Base-by-base conservation (phyloP, 2,329 filamentous ascomycete genomes). In the Paecilomyces dactylethromorphus region DNA sequence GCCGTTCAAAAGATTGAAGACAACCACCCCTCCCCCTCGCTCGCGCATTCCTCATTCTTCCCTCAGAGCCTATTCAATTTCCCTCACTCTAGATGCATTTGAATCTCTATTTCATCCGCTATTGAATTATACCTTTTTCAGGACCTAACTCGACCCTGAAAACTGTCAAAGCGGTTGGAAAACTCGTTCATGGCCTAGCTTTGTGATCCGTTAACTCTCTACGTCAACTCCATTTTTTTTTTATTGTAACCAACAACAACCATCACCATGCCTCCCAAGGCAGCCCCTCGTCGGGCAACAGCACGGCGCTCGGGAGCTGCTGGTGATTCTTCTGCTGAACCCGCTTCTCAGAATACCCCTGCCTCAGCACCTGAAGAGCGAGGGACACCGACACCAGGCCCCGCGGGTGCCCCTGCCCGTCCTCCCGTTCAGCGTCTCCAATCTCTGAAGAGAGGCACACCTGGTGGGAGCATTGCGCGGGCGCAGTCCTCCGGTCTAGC, bases 391-490 rank as follows among this genome's bases (percentile, higher is more conserved):
- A 22, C 61, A 3, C 61, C 66, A 26, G 63, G 62, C 22, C 54
- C 67, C 1, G 56, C 67, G n/a, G 59, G 59, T 22, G 24, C 60
- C 29, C 35, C 66, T 31, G 53, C 66, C 13, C 69, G 74, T 61
- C 66, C 71, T 3, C 68, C 73, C 1, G 74, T 78, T 21, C 74
- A 76, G 60, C 74, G 77, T 21, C 68, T 79, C 13, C 74, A 78
- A 63, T 74, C 76, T 0, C 65, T 78, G 12, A 76, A 76, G 56
- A 74, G 71, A 63, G 70, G 74, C 49, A 63, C 68, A 6, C 68
- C 74, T 1, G 66, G 71, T 2, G 71, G 75, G 13, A 76, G 72
- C 55, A 74, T 78, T 22, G 65, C 69, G 3, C 67, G 73, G 0
- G 60, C 69, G 35, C 62, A 60, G 31, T 53, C 64, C 1, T 57